Percentiles rank a stretch among this genome's conserved stretches.
Evolutionary conservation across 2,329 filamentous ascomycete genomes (phyloP).

Genomic region (Aspergillus jensenii): DNA sequence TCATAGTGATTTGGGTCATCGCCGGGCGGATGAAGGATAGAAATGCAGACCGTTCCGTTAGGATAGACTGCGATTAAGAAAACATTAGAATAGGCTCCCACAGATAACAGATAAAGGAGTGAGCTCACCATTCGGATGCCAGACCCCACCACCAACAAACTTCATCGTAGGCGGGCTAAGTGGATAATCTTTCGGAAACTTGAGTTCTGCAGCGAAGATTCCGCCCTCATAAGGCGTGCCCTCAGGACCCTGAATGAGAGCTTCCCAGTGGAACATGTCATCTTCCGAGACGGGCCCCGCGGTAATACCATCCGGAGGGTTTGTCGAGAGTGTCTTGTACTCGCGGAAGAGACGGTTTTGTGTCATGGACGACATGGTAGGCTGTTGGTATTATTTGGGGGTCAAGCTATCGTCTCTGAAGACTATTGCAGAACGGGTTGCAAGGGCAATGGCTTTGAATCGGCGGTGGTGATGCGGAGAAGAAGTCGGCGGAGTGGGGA

Average conservation of each 20-base stretch:
- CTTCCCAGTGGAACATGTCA: slow-evolving; percentile 95
- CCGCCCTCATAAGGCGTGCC: slow-evolving; percentile 95
- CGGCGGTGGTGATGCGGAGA: background rate
- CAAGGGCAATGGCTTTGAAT: background rate
- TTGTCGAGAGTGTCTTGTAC: slow-evolving; percentile 90
- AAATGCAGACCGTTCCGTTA: slow-evolving; percentile 92
- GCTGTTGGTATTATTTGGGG: background rate
- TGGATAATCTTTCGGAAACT: slow-evolving; percentile 96
- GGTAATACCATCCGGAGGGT: slow-evolving; percentile 95
- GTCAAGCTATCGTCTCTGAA: background rate
- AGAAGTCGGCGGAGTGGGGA: background rate
- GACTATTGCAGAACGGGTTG: background rate
- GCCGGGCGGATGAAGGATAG: slow-evolving; percentile 93
- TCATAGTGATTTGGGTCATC: slow-evolving; percentile 99
- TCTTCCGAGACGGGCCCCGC: slow-evolving; percentile 92
- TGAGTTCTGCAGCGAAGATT: slow-evolving; percentile 90
- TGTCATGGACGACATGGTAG: slow-evolving; percentile 49
- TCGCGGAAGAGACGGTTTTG: slow-evolving; percentile 87
- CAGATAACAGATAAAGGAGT: background rate
- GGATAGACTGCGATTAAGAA: slow-evolving; percentile 67
- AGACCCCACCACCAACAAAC: slow-evolving; percentile 82
- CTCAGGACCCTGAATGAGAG: slow-evolving; percentile 90
- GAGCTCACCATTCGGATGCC: slow-evolving; percentile 88
- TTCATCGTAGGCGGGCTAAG: slow-evolving; percentile 94
- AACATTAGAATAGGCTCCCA: background rate